A percentile compares a stretch with the other conserved stretches of the same genome.
phyloP scores from a whole-genome alignment of 2,329 filamentous ascomycete species.

The Salinomyces thailandicus region DNA sequence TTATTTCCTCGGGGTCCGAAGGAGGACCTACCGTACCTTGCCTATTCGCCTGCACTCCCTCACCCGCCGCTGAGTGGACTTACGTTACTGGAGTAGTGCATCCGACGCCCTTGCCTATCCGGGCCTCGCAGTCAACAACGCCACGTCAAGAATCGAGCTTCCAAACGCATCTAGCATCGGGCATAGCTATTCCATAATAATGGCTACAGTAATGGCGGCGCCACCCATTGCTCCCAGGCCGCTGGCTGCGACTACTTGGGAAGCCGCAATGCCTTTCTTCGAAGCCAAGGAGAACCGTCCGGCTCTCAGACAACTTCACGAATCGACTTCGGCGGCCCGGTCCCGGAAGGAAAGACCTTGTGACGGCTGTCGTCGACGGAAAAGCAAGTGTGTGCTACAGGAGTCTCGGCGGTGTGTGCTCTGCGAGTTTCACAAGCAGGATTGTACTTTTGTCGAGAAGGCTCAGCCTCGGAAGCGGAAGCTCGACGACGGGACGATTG shows the following conservation, averaged over 20 bases:
- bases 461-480: conserved; percentile 73
- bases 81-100: too few relatives aligned
- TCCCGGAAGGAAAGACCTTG: conserved; percentile 38
- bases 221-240: conserved; percentile 37
- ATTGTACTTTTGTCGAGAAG: conserved; percentile 68
- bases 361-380: conserved; percentile 63
- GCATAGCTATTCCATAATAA: conserved; percentile 20
- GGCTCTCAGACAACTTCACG: conserved; percentile 24
- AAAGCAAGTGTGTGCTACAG: conserved; percentile 67
- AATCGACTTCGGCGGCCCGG: conserved; percentile 17
- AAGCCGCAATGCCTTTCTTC: conserved; percentile 29
- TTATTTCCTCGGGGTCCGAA: conserved; percentile 1
- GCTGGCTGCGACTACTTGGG: conserved; percentile 37
- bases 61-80: too few relatives aligned
- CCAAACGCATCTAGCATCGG: neutral
- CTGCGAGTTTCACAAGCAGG: conserved; percentile 66
- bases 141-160: too few relatives aligned
- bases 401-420: conserved; percentile 63
- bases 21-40: too few relatives aligned
- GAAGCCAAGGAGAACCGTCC: conserved; percentile 35
- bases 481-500: conserved; percentile 46
- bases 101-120: too few relatives aligned
- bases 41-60: too few relatives aligned
- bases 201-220: conserved; percentile 40
- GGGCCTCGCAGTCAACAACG: too few relatives aligned